Conservation (phyloP, 495 filamentous ascomycete genomes). For the Penicillium psychrofluorescens region DNA sequence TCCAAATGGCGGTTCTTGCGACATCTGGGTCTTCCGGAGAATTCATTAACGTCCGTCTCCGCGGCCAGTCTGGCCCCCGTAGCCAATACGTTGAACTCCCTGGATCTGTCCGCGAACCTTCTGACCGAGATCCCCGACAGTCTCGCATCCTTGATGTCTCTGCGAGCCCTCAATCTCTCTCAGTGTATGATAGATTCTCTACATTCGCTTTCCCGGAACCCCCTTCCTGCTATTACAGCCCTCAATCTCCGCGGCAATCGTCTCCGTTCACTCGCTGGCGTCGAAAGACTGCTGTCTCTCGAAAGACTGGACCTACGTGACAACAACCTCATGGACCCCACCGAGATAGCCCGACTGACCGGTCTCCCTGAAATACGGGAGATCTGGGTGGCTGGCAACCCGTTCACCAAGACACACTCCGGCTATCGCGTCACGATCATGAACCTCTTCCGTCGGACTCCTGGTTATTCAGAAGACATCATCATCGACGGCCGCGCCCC, state of each 20-base stretch:
- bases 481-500: conserved; percentile 79
- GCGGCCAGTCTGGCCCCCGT: conserved; percentile 69
- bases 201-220: conserved; percentile 77
- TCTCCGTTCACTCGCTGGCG: conserved; percentile 78
- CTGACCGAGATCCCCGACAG: conserved; percentile 89
- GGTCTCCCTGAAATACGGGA: conserved; percentile 85
- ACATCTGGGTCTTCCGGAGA: conserved; percentile 87
- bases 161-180: conserved; percentile 85
- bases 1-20: conserved; percentile 92
- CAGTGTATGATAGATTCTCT: conserved; percentile 97
- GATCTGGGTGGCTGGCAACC: conserved; percentile 84
- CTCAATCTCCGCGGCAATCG: conserved; percentile 89
- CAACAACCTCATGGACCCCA: conserved; percentile 84
- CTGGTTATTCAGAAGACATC: conserved; percentile 86
- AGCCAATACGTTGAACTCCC: conserved; percentile 75
- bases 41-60: conserved; percentile 72
- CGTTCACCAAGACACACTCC: conserved; percentile 80
- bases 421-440: conserved; percentile 85
- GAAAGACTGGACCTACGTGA: conserved; percentile 89
- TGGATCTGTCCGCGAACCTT: conserved; percentile 87
- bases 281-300: conserved; percentile 80
- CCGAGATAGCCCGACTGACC: conserved; percentile 82
- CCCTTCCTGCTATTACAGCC: conserved; percentile 86
- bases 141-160: conserved; percentile 68
- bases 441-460: conserved; percentile 90